Evolutionary conservation across 148 eudicot species (phyloP), one percentile per base, ranked within the genome.

Genomic region (Arctostaphylos glauca): DNA sequence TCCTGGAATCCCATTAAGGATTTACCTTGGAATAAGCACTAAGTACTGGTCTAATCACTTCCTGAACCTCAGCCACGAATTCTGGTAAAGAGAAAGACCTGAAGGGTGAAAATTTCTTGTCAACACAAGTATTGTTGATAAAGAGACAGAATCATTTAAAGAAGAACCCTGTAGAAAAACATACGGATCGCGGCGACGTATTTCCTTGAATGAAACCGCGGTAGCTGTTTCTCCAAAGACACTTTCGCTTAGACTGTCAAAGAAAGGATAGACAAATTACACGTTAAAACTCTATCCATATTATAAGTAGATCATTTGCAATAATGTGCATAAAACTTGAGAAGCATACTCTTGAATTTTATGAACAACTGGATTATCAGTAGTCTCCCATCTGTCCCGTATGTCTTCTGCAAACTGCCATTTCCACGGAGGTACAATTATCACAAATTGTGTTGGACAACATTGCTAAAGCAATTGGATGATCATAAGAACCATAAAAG

Each of bases 111-210:
- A 66, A 4, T 46, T 70, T 70, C 19, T 10, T 0, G 47, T 75
- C 10, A 75, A 31, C 21, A 9, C 8, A 80, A 47, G 49, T 12
- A 38, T 12, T 6, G 14, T 7, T 44, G 43, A 38, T 15, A 62
- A 64, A 66, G 64, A 64, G n/a, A 83, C 5, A 5, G 12, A 67
- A 23, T 38, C 38, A 5, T 58, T 6, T 3, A 9, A 4, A 81
- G 41, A 47, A 21, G 38, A 52, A 19, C 71, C 59, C 0, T 9
- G n/a, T 23, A 6, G 5, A 77, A 60, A 46, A 15, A 44, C 94
- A 79, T 92, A 96, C 99, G 94, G 99, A 83, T 96, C 99, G 76
- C 98, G 93, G 58, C 91, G 92, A 41, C 95, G 94, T 70, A 96
- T 96, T 87, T 94, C 99, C 86, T 96, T 96, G 71, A 94, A 86